phyloP scores from a whole-genome alignment of 2,329 filamentous ascomycete genomes.

The Geosmithia flava region DNA sequence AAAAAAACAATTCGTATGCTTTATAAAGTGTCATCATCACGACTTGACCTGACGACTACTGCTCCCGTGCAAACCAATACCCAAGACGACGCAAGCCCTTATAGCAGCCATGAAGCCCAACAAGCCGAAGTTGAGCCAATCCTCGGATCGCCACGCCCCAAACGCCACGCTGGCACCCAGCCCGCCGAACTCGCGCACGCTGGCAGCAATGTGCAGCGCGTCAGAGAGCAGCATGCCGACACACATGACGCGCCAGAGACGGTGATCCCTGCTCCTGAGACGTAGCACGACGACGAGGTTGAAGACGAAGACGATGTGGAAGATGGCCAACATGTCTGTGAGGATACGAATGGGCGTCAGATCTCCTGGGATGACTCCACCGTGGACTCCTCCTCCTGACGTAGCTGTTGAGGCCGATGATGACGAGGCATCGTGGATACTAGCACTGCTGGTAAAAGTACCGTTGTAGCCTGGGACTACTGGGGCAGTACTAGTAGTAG shows the following conservation, averaged over 20 bases:
- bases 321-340: conserved; percentile 7
- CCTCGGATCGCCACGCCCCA: conserved; percentile 1
- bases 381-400: background rate
- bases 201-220: conserved; percentile 16
- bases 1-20: background rate
- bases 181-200: conserved; percentile 3
- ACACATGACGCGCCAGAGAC: conserved; percentile 21
- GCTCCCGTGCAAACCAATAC: conserved; percentile 3
- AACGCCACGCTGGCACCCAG: background rate
- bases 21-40: background rate
- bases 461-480: background rate
- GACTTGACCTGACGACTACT: no score
- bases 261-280: conserved; percentile 13
- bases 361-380: no score
- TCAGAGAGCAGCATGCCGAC: conserved; percentile 51
- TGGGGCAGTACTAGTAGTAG: conserved; percentile 5
- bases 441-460: background rate
- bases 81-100: conserved; percentile 3
- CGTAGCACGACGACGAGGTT: conserved; percentile 21
- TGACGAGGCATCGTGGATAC: no score
- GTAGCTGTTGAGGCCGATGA: background rate
- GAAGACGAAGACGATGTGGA: conserved; percentile 21
- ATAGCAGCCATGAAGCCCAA: conserved; percentile 3
- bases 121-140: conserved; percentile 6
- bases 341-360: conserved; percentile 6